These are phyloP conservation scores for Leucosporidium scottii DNA, from an alignment of 768 basidiomycete species.

Conservation along the genomic window DNA sequence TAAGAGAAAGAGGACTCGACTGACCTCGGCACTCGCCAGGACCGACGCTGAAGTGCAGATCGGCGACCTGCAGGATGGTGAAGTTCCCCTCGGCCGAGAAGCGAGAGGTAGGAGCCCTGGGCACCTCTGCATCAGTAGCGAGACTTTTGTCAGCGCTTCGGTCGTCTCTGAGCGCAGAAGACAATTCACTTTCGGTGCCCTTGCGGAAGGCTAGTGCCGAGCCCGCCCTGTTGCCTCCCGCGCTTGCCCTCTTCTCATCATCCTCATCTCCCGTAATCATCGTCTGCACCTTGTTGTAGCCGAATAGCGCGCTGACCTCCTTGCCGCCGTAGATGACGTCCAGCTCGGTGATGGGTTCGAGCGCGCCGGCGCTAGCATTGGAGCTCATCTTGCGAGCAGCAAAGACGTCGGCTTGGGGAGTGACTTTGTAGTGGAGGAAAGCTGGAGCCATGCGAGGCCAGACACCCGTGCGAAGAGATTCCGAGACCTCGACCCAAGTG, in stretches of 20 bases:
- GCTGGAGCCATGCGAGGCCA: slow-evolving; percentile 22
- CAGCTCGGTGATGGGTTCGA: slow-evolving; percentile 75
- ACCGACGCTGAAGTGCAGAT: slow-evolving; percentile 83
- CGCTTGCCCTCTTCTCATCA: slow-evolving; percentile 40
- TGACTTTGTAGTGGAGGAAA: slow-evolving; percentile 45
- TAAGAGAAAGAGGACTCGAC: background rate
- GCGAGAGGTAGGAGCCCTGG: slow-evolving; percentile 55
- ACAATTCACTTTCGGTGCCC: slow-evolving; percentile 62
- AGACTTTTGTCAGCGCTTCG: too few species aligned
- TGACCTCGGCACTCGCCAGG: slow-evolving; percentile 66
- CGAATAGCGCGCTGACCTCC: slow-evolving; percentile 74
- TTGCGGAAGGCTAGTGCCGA: slow-evolving; percentile 56
- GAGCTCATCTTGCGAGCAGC: slow-evolving; percentile 41
- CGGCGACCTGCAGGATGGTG: slow-evolving; percentile 84
- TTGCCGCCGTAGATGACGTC: slow-evolving; percentile 68
- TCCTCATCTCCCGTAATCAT: slow-evolving; percentile 23
- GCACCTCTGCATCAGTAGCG: background rate
- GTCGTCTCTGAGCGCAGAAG: background rate
- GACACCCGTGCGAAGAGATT: slow-evolving; percentile 69
- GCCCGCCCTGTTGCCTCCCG: slow-evolving; percentile 57
- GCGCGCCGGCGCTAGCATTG: slow-evolving; percentile 34
- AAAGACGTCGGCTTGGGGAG: slow-evolving; percentile 53
- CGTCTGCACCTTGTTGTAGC: slow-evolving; percentile 53
- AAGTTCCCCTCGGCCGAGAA: slow-evolving; percentile 77
- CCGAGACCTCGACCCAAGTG: slow-evolving; percentile 57